Percentiles rank a stretch among this genome's conserved stretches.
Evolutionary conservation across 2,329 filamentous ascomycete species (phyloP).

Genomic region (Bipolaris victoriae): DNA sequence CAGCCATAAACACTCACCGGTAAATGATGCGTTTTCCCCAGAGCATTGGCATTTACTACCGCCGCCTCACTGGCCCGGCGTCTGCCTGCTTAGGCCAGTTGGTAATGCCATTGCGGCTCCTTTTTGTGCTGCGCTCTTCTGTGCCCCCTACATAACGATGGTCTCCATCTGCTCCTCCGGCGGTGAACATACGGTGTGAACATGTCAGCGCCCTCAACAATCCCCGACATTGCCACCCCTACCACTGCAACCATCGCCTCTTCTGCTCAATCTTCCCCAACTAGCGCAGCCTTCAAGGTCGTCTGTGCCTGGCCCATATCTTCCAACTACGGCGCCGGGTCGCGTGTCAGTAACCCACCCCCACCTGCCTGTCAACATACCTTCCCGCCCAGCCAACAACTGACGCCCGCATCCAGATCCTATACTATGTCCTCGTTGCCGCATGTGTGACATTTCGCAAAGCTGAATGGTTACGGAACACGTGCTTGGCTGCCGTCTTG

Average conservation of each 20-base stretch:
- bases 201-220: slow-evolving; percentile 40
- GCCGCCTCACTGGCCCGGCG: slow-evolving; percentile 20
- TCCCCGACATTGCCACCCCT: slow-evolving; percentile 25
- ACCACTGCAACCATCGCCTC: slow-evolving; percentile 7
- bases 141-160: neutral
- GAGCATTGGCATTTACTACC: slow-evolving; percentile 7
- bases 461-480: slow-evolving; percentile 65
- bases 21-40: slow-evolving; percentile 11
- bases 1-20: slow-evolving; percentile 26
- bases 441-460: slow-evolving; percentile 68
- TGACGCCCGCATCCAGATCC: slow-evolving; percentile 50
- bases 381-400: slow-evolving; percentile 13
- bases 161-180: slow-evolving; percentile 14
- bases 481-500: slow-evolving; percentile 65
- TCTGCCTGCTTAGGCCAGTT: slow-evolving; percentile 14
- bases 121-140: slow-evolving; percentile 11
- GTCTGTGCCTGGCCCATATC: slow-evolving; percentile 64
- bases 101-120: slow-evolving; percentile 8
- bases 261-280: neutral
- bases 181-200: slow-evolving; percentile 42
- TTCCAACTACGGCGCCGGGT: slow-evolving; percentile 64
- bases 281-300: slow-evolving; percentile 48
- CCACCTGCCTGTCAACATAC: neutral
- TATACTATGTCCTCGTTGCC: slow-evolving; percentile 65
- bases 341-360: slow-evolving; percentile 52